Conservation (phyloP, 2,329 filamentous ascomycete species). For the Neospermospora avenae region DNA sequence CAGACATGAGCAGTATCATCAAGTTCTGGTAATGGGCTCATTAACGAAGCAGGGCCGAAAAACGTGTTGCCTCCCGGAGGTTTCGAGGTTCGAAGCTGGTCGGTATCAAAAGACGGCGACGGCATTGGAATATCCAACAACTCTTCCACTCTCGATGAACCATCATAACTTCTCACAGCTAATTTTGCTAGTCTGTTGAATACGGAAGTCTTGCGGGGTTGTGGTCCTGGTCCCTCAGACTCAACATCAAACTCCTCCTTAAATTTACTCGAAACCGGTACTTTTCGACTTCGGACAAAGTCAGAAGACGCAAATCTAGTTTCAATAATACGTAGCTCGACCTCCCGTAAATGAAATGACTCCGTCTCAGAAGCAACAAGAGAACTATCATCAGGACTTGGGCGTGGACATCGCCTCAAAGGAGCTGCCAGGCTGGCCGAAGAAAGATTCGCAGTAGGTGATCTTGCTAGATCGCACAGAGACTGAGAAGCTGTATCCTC, state of each 20-base stretch:
- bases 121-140: constrained; percentile 23
- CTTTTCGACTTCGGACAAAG: constrained; percentile 19
- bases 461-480: not conserved
- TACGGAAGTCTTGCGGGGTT: constrained; percentile 17
- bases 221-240: not conserved
- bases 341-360: constrained; percentile 30
- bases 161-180: constrained; percentile 26
- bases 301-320: constrained; percentile 26
- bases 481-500: not conserved
- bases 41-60: not conserved
- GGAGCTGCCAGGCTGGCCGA: constrained; percentile 18
- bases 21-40: not conserved
- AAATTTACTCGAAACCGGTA: constrained; percentile 32
- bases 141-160: constrained; percentile 19
- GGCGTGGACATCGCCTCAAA: constrained; percentile 12
- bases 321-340: constrained; percentile 27
- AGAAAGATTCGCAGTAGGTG: constrained; percentile 17
- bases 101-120: constrained; percentile 13
- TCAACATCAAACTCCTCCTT: constrained; percentile 31
- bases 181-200: constrained; percentile 19
- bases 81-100: not conserved
- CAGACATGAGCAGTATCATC: constrained; percentile 16
- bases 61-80: not conserved
- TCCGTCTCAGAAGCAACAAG: constrained; percentile 30
- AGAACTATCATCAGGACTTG: constrained; percentile 27